Conservation (phyloP, 2,329 filamentous ascomycete species). For the Exophiala oligosperma region DNA sequence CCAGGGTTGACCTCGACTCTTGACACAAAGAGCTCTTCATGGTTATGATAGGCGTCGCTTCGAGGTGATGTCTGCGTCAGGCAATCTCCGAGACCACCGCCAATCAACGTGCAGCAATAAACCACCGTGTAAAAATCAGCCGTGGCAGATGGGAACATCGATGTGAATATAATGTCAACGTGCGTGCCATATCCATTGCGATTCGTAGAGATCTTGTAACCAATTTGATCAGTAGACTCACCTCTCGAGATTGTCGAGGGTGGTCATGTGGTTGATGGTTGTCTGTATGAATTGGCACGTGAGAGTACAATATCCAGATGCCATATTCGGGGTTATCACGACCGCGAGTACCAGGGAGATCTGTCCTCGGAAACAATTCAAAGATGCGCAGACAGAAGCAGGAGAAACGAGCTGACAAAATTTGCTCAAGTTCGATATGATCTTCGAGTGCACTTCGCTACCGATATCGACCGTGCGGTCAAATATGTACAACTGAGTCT, state of each 20-base stretch:
- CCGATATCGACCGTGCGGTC: too few species aligned
- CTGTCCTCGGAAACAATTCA: too few species aligned
- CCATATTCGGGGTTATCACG: too few species aligned
- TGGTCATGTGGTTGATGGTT: neutral
- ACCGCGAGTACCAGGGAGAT: too few species aligned
- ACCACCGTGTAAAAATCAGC: neutral
- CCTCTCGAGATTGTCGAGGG: neutral
- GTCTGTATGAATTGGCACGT: too few species aligned
- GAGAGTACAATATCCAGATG: too few species aligned
- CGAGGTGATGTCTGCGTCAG: neutral
- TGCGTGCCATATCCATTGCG: slow-evolving; percentile 1
- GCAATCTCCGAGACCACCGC: slow-evolving; percentile 5
- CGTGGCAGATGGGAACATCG: neutral
- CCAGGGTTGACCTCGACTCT: neutral
- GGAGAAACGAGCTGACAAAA: neutral
- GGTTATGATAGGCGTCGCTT: neutral
- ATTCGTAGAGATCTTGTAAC: slow-evolving; percentile 7
- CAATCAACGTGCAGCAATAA: slow-evolving; percentile 4
- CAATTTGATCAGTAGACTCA: neutral
- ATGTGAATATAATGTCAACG: slow-evolving; percentile 11
- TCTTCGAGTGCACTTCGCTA: too few species aligned
- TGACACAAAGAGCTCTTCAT: neutral
- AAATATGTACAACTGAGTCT: slow-evolving; percentile 21
- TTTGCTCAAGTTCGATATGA: neutral
- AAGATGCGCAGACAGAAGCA: neutral